phyloP scores from a whole-genome alignment of 192 early-diverging fungal species.

The Coemansia sp. region DNA sequence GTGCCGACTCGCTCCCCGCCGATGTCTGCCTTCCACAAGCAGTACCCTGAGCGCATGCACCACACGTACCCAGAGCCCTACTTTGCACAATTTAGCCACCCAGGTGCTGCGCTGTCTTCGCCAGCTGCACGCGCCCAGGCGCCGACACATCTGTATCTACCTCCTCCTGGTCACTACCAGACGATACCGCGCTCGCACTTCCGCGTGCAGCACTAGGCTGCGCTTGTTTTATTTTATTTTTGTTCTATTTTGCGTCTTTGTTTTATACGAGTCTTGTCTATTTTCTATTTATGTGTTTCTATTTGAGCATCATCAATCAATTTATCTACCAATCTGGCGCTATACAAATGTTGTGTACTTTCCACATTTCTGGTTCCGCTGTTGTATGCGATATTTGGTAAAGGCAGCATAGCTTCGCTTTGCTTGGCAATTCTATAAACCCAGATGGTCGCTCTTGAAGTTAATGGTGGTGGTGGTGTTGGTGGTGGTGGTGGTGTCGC shows the following conservation, averaged over 20 bases:
- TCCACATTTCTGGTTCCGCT: background rate
- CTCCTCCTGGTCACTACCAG: slow-evolving; percentile 7
- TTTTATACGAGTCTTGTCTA: slow-evolving; percentile 8
- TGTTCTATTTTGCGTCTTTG: slow-evolving; percentile 10
- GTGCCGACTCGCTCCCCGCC: background rate
- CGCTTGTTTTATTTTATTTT: background rate
- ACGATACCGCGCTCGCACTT: slow-evolving; percentile 8
- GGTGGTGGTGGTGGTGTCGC: slow-evolving; percentile 4
- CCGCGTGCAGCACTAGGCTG: background rate
- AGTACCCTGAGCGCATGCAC: slow-evolving; percentile 21
- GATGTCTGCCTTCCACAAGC: background rate
- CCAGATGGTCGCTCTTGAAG: too few species aligned
- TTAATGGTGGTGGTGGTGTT: background rate
- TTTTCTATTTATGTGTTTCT: background rate
- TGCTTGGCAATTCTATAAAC: too few species aligned
- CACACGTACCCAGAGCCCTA: slow-evolving; percentile 12
- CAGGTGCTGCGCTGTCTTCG: slow-evolving; percentile 5
- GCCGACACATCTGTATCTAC: slow-evolving; percentile 5
- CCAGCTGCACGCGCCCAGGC: slow-evolving; percentile 7
- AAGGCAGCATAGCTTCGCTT: background rate
- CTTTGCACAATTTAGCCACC: slow-evolving; percentile 11
- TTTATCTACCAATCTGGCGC: too few species aligned
- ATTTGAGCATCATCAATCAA: slow-evolving; percentile 6
- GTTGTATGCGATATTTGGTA: too few species aligned
- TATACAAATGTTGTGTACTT: background rate